These are phyloP conservation scores for Coprinopsis marcescibilis DNA, from an alignment of 768 basidiomycete genomes.

Conservation along the genomic window DNA sequence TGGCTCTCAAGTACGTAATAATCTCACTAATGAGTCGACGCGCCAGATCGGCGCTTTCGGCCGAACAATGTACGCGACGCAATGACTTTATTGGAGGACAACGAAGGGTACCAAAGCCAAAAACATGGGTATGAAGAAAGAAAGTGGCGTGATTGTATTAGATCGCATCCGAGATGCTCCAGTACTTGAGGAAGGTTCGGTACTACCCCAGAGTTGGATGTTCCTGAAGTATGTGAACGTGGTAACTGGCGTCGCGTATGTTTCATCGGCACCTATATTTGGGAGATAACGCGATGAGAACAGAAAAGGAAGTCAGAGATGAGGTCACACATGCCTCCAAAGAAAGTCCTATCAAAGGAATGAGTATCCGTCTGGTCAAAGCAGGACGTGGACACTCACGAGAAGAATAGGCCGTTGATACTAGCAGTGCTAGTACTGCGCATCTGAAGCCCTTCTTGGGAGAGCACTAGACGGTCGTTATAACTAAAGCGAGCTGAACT, in stretches of 20 bases:
- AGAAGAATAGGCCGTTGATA: slow-evolving; percentile 73
- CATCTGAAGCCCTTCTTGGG: slow-evolving; percentile 58
- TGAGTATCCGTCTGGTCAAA: slow-evolving; percentile 2
- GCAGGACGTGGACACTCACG: slow-evolving; percentile 36
- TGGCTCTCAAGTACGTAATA: slow-evolving; percentile 10
- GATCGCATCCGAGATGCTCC: slow-evolving; percentile 16
- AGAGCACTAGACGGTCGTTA: slow-evolving; percentile 60
- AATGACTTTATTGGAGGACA: too few species aligned
- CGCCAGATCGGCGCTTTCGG: too few species aligned
- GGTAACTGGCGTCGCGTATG: slow-evolving; percentile 65
- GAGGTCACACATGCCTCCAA: slow-evolving; percentile 48
- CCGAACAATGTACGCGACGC: too few species aligned
- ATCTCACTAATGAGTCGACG: too few species aligned
- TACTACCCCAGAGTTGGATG: slow-evolving; percentile 58
- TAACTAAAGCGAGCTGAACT: slow-evolving; percentile 44
- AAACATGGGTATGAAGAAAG: neutral
- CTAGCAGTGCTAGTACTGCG: slow-evolving; percentile 47
- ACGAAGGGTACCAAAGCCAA: neutral
- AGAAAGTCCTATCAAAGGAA: slow-evolving; percentile 56
- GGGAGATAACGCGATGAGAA: slow-evolving; percentile 12
- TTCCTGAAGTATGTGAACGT: slow-evolving; percentile 77
- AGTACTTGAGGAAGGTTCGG: slow-evolving; percentile 33
- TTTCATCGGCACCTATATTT: slow-evolving; percentile 51
- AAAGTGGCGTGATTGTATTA: neutral
- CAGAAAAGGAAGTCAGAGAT: neutral